These are phyloP conservation scores for Phaeosphaeria sp. DNA, from an alignment of 2,329 filamentous ascomycete genomes.

Conservation along the genomic window DNA sequence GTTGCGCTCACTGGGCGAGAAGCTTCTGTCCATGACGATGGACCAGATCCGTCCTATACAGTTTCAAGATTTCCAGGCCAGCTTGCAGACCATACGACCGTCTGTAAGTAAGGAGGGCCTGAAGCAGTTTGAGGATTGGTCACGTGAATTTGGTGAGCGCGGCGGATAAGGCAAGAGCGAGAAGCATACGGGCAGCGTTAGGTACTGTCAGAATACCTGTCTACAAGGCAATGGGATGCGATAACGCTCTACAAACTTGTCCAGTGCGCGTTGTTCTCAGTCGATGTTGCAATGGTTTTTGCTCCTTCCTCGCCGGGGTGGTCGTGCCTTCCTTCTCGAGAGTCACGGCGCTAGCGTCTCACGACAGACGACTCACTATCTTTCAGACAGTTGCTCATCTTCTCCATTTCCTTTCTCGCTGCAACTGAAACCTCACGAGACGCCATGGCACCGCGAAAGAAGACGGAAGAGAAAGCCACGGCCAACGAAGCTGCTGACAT, in stretches of 20 bases:
- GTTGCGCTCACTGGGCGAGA: conserved; percentile 86
- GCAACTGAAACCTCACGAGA: background rate
- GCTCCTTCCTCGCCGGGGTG: background rate
- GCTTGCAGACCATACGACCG: conserved; percentile 82
- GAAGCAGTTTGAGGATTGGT: conserved; percentile 93
- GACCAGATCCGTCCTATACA: conserved; percentile 91
- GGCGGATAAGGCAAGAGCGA: conserved; percentile 70
- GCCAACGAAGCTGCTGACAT: conserved; percentile 49
- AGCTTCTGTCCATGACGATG: conserved; percentile 87
- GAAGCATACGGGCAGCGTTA: background rate
- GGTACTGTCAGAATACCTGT: background rate
- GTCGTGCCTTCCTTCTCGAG: conserved; percentile 17
- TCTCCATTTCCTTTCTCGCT: background rate
- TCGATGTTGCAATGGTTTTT: background rate
- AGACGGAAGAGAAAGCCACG: conserved; percentile 44
- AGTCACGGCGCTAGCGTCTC: conserved; percentile 7
- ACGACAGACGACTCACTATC: background rate
- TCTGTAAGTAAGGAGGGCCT: conserved; percentile 87
- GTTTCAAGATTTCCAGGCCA: conserved; percentile 82
- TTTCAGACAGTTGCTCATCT: background rate
- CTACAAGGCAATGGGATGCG: background rate
- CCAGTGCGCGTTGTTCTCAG: background rate
- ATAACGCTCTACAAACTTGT: background rate
- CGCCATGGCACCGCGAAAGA: conserved; percentile 48
- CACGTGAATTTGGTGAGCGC: conserved; percentile 87